Conservation (phyloP, 495 filamentous ascomycete species). For the Daldinia vernicosa region DNA sequence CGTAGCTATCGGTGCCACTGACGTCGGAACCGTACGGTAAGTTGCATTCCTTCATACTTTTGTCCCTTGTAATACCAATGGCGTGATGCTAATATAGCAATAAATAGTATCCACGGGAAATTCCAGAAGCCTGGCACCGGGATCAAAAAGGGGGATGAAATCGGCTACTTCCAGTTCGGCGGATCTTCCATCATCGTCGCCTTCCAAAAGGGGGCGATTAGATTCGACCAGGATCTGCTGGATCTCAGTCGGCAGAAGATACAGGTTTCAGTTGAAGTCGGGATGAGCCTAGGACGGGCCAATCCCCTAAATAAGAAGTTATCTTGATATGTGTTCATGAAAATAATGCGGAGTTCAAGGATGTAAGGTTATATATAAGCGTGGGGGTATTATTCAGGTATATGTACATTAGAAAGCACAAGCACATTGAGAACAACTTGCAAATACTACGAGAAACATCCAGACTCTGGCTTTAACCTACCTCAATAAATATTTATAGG, state of each 20-base stretch:
- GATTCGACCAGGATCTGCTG: slow-evolving; percentile 53
- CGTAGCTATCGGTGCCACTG: slow-evolving; percentile 33
- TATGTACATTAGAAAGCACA: background rate
- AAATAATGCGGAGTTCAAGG: background rate
- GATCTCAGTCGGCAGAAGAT: slow-evolving; percentile 55
- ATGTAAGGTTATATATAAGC: background rate
- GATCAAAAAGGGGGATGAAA: slow-evolving; percentile 68
- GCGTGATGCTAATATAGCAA: background rate
- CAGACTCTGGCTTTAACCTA: no score
- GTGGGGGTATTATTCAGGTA: background rate
- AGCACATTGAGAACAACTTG: no score
- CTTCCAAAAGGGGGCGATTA: slow-evolving; percentile 53
- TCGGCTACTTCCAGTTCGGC: slow-evolving; percentile 76
- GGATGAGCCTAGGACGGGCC: slow-evolving; percentile 23
- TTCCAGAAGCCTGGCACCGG: background rate
- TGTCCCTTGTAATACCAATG: no score
- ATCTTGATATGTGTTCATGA: background rate
- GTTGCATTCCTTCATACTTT: no score
- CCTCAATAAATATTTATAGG: no score
- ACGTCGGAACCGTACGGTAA: slow-evolving; percentile 21
- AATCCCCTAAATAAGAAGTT: slow-evolving; percentile 11
- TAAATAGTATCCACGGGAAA: slow-evolving; percentile 7
- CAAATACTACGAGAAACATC: no score
- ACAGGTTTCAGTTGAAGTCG: slow-evolving; percentile 21
- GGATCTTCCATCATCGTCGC: slow-evolving; percentile 68